phyloP scores from a whole-genome alignment of 768 basidiomycete genomes.

The Lentinula detonsa region DNA sequence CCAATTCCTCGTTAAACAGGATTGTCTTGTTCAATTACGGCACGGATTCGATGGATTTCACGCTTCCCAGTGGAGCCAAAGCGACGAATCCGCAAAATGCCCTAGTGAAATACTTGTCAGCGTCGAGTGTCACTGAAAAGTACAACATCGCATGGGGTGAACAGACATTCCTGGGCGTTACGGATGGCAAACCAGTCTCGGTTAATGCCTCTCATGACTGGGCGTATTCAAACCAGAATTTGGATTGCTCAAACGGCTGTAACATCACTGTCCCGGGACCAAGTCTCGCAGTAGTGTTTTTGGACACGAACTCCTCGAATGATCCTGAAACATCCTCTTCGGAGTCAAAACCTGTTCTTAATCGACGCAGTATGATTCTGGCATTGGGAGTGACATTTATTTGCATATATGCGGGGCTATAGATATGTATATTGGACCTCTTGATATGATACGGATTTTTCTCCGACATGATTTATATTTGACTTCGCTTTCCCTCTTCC shows the following conservation, averaged over 20 bases:
- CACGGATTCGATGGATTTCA: conserved; percentile 36
- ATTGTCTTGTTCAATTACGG: conserved; percentile 47
- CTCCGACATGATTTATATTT: too few relatives aligned
- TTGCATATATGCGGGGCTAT: neutral
- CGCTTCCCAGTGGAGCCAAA: conserved; percentile 26
- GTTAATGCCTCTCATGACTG: conserved; percentile 19
- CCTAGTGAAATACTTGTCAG: conserved; percentile 42
- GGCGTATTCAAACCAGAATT: conserved; percentile 27
- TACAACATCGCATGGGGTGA: conserved; percentile 58
- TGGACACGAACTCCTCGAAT: conserved; percentile 2
- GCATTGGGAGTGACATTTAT: neutral
- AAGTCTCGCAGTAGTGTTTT: conserved; percentile 42
- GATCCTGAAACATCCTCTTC: neutral
- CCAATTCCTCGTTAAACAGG: conserved; percentile 31
- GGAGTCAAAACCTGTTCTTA: neutral
- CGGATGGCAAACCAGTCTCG: conserved; percentile 30
- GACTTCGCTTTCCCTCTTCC: too few relatives aligned
- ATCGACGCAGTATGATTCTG: neutral
- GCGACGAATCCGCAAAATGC: conserved; percentile 19
- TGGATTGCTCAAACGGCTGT: conserved; percentile 40
- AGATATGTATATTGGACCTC: neutral
- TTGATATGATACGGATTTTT: neutral
- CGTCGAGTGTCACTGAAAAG: conserved; percentile 40
- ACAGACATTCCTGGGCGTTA: conserved; percentile 37
- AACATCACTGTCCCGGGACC: conserved; percentile 40